Evolutionary conservation across 768 basidiomycete species (phyloP), one percentile per base, ranked within the genome.

Genomic region (Podaxis sp.): DNA sequence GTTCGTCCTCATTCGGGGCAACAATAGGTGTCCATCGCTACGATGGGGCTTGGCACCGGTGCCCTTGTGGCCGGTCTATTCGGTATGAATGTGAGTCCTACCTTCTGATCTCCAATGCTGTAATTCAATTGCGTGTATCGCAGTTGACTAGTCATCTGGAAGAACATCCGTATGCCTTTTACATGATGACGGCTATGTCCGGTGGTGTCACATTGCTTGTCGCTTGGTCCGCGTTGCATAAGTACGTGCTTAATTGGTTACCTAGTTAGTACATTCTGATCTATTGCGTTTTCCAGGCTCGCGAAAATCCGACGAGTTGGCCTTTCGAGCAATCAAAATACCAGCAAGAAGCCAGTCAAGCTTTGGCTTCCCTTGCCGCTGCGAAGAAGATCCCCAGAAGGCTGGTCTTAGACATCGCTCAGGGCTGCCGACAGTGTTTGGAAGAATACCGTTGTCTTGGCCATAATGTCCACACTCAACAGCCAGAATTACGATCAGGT

Each of bases 31-130:
- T 95, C 94, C n/a, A 98, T 98, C 61, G 84, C 85, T 37, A 98
- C 96, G 0, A 86, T 98, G 76, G 96, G 96, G 0, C 82, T 98
- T 61, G 95, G 95, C 10, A 82, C 87, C 28, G 95, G 95, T 2
- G 93, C 95, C 14, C 78, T 98, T 37, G 76, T 96, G 5, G 94
- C 94, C 50, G 95, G 95, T 4, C 69, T 97, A 3, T 96, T 98
- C 66, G 95, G 95, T 14, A 98, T 98, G 95, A 98, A 97, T 72
- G 94, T 95, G 69, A 69, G 91, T 76, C 21, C 40, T 9, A 5
- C 3, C 5, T 58, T 62, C 67, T 27, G 38, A 32, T 57, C 61
- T 51, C 47, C 57, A 23, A 46, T 55, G 53, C 32, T 52, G 62
- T 66, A 55, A 67, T 42, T 40, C 52, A 55, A 61, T 63, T 59